Percentiles rank a stretch among this genome's conserved stretches.
Conservation (phyloP, 1,284 basidiomycete species). For the Malassezia obtusa region DNA sequence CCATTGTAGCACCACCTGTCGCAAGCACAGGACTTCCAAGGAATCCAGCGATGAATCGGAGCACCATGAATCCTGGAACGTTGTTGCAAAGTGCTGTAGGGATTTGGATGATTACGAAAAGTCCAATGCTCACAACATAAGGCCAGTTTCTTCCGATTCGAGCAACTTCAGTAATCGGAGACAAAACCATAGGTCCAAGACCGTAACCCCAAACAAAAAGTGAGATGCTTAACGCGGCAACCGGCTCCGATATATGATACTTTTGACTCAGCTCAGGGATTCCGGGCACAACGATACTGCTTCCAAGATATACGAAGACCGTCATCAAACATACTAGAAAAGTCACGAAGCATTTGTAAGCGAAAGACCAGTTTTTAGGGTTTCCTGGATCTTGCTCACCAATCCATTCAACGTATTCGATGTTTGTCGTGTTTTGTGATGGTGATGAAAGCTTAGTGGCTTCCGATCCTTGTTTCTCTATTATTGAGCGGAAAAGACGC, state of each 20-base stretch:
- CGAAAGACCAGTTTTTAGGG: constrained; percentile 43
- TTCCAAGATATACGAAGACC: constrained; percentile 51
- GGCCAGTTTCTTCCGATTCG: constrained; percentile 25
- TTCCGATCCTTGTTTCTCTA: neutral
- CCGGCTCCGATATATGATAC: constrained; percentile 15
- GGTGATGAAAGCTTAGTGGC: neutral
- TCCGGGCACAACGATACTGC: neutral
- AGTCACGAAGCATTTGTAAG: constrained; percentile 40
- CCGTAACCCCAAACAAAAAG: constrained; percentile 33
- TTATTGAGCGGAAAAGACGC: neutral
- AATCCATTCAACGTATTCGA: constrained; percentile 47
- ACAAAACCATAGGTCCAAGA: constrained; percentile 36
- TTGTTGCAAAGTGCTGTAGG: constrained; percentile 12
- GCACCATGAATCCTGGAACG: constrained; percentile 13
- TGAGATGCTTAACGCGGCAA: constrained; percentile 22
- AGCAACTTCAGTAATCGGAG: constrained; percentile 42
- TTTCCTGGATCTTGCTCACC: constrained; percentile 41
- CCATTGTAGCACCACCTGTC: constrained; percentile 38
- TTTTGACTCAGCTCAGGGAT: constrained; percentile 44
- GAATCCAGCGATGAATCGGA: constrained; percentile 48
- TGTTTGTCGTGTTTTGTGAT: neutral
- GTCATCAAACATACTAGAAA: constrained; percentile 40
- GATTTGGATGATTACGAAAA: constrained; percentile 19
- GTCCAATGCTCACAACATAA: constrained; percentile 15
- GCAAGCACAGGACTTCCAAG: constrained; percentile 47